Evolutionary conservation across 177 flowering plant genomes (phyloP).

Genomic region (Tripterygium wilfordii): DNA sequence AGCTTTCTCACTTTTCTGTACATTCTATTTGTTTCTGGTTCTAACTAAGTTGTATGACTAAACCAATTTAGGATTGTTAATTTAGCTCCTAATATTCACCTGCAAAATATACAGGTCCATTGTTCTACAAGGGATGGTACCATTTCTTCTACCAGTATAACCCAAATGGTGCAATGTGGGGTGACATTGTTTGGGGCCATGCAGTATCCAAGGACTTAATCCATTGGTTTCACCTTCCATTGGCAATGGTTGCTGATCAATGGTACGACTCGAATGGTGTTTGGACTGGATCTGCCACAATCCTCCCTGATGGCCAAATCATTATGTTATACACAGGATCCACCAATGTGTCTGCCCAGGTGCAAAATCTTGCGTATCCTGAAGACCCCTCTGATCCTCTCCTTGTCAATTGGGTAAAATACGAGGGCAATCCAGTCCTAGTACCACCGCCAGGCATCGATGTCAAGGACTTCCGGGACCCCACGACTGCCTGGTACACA

Average conservation of each 20-base stretch:
- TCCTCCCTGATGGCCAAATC: constrained; percentile 61
- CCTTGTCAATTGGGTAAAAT: constrained; percentile 76
- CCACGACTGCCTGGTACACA: constrained; percentile 77
- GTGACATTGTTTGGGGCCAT: constrained; percentile 92
- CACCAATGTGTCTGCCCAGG: constrained; percentile 57
- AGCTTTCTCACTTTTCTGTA: too few species aligned
- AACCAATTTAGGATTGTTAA: too few species aligned
- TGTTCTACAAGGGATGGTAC: constrained; percentile 91
- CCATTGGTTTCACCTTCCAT: constrained; percentile 77
- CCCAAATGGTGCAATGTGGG: constrained; percentile 85
- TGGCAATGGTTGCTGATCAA: constrained; percentile 72
- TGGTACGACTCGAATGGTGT: constrained; percentile 86
- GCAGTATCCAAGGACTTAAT: constrained; percentile 76
- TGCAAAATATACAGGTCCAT: constrained; percentile 50
- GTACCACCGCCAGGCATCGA: constrained; percentile 68
- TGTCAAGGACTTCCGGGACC: constrained; percentile 71
- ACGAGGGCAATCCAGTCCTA: constrained; percentile 68
- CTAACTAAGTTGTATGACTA: too few species aligned
- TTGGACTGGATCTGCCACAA: constrained; percentile 93
- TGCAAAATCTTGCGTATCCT: constrained; percentile 81
- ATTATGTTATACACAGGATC: constrained; percentile 87
- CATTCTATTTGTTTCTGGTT: too few species aligned
- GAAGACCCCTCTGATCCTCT: constrained; percentile 77
- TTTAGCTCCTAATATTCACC: neutral
- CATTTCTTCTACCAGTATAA: constrained; percentile 94